A percentile compares a stretch with the other conserved stretches of the same genome.
phyloP scores from a whole-genome alignment of 331 rosid species.

The Telfairia occidentalis region DNA sequence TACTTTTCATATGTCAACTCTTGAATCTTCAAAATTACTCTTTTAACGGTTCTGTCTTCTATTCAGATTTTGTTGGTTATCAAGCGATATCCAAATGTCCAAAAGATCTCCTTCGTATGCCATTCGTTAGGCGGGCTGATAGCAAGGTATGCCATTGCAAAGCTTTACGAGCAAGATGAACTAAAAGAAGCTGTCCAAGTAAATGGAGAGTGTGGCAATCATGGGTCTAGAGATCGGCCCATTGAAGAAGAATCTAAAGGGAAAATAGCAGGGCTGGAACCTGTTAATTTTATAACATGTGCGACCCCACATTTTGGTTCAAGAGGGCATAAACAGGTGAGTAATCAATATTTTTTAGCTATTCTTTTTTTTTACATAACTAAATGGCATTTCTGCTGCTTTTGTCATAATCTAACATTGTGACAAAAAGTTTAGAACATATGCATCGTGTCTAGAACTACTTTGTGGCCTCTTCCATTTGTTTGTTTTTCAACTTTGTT shows the following conservation, averaged over 20 bases:
- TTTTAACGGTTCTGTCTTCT: slow-evolving; percentile 2
- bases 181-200: slow-evolving; percentile 20
- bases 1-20: not conserved
- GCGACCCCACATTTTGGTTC: slow-evolving; percentile 96
- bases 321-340: slow-evolving; percentile 82
- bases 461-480: not conserved
- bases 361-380: not conserved
- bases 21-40: not conserved
- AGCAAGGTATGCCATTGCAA: slow-evolving; percentile 77
- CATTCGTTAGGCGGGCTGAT: slow-evolving; percentile 88
- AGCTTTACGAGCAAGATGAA: slow-evolving; percentile 50
- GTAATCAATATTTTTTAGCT: not conserved
- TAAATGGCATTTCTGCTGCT: not conserved
- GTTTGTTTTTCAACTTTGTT: not conserved
- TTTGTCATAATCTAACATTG: not conserved
- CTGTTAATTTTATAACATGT: slow-evolving; percentile 62
- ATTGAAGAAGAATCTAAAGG: slow-evolving; percentile 33
- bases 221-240: slow-evolving; percentile 25
- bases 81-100: slow-evolving; percentile 46
- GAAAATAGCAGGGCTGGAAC: slow-evolving; percentile 80
- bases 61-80: slow-evolving; percentile 59
- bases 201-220: slow-evolving; percentile 29
- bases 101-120: slow-evolving; percentile 72
- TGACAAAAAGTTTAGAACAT: not conserved
- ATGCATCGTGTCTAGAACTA: not conserved